Evolutionary conservation across 2,329 filamentous ascomycete species (phyloP).

Genomic region (Ceratocystis papillata): DNA sequence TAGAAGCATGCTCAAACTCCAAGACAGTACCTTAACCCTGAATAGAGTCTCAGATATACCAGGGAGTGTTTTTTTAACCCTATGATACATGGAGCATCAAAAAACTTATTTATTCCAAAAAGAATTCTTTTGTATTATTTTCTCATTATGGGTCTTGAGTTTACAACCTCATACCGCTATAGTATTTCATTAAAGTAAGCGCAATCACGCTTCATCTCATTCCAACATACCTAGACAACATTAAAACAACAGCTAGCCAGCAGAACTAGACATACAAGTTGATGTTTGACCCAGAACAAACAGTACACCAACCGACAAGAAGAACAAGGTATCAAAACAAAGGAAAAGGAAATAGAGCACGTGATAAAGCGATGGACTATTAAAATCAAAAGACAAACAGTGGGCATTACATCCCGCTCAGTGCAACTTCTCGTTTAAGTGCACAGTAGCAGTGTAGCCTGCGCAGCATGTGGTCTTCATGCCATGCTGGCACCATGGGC

Average conservation of each 20-base stretch:
- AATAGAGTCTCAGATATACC: not conserved
- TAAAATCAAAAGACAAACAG: not conserved
- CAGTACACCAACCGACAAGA: not conserved
- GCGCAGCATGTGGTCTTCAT: constrained; percentile 61
- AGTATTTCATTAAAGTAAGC: not conserved
- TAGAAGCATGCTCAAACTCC: not conserved
- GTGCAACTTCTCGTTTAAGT: constrained; percentile 54
- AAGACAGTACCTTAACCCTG: not conserved
- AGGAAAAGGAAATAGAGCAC: not conserved
- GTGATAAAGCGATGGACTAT: not conserved
- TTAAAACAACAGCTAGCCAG: not conserved
- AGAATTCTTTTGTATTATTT: not conserved
- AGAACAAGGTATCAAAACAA: constrained; percentile 12
- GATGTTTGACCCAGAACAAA: not conserved
- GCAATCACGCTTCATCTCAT: not conserved
- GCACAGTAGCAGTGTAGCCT: constrained; percentile 56
- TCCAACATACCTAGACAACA: not conserved
- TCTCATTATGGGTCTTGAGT: not conserved
- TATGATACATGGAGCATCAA: not conserved
- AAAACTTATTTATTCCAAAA: not conserved
- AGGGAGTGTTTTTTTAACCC: not conserved
- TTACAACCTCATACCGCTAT: not conserved
- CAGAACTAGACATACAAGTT: not conserved
- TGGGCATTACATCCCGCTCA: constrained; percentile 25
- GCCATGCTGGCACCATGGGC: constrained; percentile 61